phyloP scores from a whole-genome alignment of 257 asterid species.

The Euphrasia confusa region DNA sequence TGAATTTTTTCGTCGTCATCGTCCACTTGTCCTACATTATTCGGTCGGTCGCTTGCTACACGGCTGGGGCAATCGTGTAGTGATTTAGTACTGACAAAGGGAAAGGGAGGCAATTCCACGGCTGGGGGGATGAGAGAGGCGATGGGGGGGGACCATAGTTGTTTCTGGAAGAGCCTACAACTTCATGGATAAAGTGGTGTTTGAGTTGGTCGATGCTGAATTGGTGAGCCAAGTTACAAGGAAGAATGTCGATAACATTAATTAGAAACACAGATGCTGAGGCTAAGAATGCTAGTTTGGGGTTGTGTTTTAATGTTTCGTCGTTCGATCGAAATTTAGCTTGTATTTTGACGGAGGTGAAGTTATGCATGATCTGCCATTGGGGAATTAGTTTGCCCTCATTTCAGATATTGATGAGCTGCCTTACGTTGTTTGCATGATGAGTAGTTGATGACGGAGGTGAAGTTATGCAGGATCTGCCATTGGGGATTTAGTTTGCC shows the following conservation, averaged over 20 bases:
- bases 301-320: conserved; percentile 41
- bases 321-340: conserved; percentile 20
- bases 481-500: conserved; percentile 26
- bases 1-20: too few relatives aligned
- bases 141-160: too few relatives aligned
- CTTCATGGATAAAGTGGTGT: conserved; percentile 30
- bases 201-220: conserved; percentile 32
- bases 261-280: conserved; percentile 30
- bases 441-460: neutral
- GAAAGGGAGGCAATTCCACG: too few relatives aligned
- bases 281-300: conserved; percentile 25
- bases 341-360: conserved; percentile 50
- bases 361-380: conserved; percentile 24
- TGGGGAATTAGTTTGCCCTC: conserved; percentile 22
- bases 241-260: conserved; percentile 19
- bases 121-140: too few relatives aligned
- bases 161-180: conserved; percentile 56
- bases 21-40: too few relatives aligned
- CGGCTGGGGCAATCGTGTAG: too few relatives aligned
- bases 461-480: conserved; percentile 18
- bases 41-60: too few relatives aligned
- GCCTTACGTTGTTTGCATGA: conserved; percentile 33
- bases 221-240: conserved; percentile 38
- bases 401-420: too few relatives aligned
- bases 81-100: too few relatives aligned